phyloP scores from a whole-genome alignment of 225 moss, liverwort and hornwort genomes.

The Rhytidiadelphus loreus region DNA sequence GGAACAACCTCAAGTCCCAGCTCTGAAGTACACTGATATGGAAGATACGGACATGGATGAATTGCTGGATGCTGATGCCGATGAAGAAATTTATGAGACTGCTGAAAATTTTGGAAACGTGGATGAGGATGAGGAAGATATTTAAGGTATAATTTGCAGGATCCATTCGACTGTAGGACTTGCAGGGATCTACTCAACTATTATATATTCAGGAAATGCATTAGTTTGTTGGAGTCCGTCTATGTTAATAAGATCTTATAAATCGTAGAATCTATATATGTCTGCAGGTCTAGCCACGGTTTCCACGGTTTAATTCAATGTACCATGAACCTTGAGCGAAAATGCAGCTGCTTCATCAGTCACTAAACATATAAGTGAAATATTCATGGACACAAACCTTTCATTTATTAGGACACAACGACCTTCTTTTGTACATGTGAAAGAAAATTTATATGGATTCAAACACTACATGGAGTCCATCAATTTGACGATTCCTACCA shows the following conservation, averaged over 20 bases:
- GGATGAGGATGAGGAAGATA: constrained; percentile 62
- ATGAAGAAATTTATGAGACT: constrained; percentile 34
- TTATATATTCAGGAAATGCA: background rate
- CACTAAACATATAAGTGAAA: background rate
- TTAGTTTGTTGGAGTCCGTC: background rate
- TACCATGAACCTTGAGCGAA: background rate
- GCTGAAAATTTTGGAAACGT: constrained; percentile 61
- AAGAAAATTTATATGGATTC: background rate
- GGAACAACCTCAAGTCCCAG: constrained; percentile 20
- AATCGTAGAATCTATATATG: background rate
- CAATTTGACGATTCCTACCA: background rate
- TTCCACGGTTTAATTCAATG: background rate
- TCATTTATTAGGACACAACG: background rate
- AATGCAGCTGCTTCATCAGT: background rate
- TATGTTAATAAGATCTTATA: background rate
- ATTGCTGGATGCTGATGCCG: constrained; percentile 32
- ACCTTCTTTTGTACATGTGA: background rate
- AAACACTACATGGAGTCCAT: background rate
- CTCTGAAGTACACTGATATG: constrained; percentile 4
- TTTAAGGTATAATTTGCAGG: constrained; percentile 13
- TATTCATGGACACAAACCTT: background rate
- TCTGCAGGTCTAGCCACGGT: background rate
- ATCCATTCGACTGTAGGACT: background rate
- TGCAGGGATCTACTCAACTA: background rate
- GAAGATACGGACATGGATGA: constrained; percentile 49